Base-by-base conservation (phyloP, 2,329 filamentous ascomycete species). In the Knoxdaviesia proteae region DNA sequence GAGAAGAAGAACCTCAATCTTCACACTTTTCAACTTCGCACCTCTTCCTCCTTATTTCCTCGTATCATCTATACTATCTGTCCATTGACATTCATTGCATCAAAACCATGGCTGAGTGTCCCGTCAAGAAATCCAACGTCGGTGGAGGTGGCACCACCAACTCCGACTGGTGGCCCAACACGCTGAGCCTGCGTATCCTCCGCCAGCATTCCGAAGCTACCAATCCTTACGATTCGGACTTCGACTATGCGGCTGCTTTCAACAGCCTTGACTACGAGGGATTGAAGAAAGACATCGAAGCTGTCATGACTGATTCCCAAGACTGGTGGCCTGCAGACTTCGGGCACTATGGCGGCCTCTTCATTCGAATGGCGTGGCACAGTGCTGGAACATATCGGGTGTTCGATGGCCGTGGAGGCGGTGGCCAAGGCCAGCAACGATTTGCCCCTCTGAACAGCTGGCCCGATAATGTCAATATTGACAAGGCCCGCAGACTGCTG, bases 251-350 rank as follows among this genome's bases (percentile, higher is more conserved):
- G 11, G 63, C 68, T 32, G 80, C 78, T 32, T 84, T 86, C 65
- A 77, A 80, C 62, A 73, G 61, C 52, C 64, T 86, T 45, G 74
- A 82, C 60, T 82, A 81, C 54, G 62, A 69, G 47, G 77, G 61
- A 31, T 59, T 86, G 50, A 86, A 86, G 73, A 77, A 80, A 60
- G 81, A 87, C 54, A 60, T 87, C 6, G 52, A 63, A n/a, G 65
- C 62, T 11, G 55, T 86, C 52, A 79, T 84, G 76, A 86, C 80
- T 42, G 74, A 83, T 56, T 84, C 79, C 3, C 75, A 86, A 61
- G 75, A 81, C 36, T 84, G 72, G 73, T 87, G 81, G 81, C 81
- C 81, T 1, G 81, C 81, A 33, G 81, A 87, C 56, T 83, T 80
- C 53, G 80, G 80, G 44, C 78, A 84, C 66, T 87, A 86, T 51